Conservation (phyloP, 1,284 basidiomycete species). For the Ceratobasidium sp. region DNA sequence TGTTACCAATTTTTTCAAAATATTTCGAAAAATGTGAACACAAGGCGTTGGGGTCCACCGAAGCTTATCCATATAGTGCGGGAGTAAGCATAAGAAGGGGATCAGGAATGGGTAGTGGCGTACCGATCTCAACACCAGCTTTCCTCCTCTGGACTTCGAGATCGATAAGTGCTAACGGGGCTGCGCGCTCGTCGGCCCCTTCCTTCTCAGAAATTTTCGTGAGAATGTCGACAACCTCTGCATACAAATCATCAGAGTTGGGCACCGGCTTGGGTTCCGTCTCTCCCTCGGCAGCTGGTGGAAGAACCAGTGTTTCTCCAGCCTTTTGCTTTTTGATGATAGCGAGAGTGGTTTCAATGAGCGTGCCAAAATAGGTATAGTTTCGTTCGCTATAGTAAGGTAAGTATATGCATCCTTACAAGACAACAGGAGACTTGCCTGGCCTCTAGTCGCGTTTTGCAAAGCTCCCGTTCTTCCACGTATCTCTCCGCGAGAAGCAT, state of each 20-base stretch:
- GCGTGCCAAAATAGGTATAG: constrained; percentile 80
- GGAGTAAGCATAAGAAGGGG: constrained; percentile 43
- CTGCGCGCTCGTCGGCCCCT: constrained; percentile 73
- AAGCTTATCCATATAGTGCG: not conserved
- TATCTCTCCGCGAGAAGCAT: constrained; percentile 39
- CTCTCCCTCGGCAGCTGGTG: constrained; percentile 47
- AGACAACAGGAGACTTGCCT: constrained; percentile 23
- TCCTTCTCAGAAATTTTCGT: constrained; percentile 63
- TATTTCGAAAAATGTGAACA: constrained; percentile 56
- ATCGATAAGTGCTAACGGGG: constrained; percentile 70
- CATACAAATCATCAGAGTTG: constrained; percentile 50
- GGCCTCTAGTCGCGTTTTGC: constrained; percentile 36
- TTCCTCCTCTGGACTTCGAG: constrained; percentile 65
- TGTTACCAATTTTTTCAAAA: constrained; percentile 74
- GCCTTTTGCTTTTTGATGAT: constrained; percentile 35
- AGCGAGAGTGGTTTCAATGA: constrained; percentile 69
- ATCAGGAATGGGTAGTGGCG: no score
- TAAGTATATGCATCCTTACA: not conserved
- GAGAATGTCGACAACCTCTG: constrained; percentile 62
- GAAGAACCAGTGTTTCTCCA: constrained; percentile 39
- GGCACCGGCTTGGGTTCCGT: constrained; percentile 45
- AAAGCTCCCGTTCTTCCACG: constrained; percentile 41
- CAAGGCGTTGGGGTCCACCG: constrained; percentile 12
- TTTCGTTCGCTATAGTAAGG: constrained; percentile 70
- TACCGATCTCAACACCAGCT: constrained; percentile 26